These are phyloP conservation scores for Boehmeria nivea DNA, from an alignment of 306 rosid species.

Conservation along the genomic window DNA sequence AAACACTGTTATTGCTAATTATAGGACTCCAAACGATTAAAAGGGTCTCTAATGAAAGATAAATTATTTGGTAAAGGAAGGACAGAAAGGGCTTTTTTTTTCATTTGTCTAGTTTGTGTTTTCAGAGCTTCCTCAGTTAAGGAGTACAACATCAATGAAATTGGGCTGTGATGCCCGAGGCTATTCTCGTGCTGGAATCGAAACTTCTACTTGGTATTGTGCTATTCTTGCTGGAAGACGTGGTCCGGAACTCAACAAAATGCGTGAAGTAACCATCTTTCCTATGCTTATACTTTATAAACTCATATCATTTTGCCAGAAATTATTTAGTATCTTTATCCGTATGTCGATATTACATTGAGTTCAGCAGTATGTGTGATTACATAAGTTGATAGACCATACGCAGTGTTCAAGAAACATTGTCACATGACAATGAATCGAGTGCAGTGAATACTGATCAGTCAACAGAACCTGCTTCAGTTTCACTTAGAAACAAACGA, in stretches of 20 bases:
- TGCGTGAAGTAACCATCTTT: constrained; percentile 77
- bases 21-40: not conserved
- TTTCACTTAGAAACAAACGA: constrained; percentile 49
- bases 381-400: constrained; percentile 54
- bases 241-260: constrained; percentile 60
- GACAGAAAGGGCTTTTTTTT: no score
- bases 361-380: constrained; percentile 27
- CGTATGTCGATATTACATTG: constrained; percentile 12
- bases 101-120: constrained; percentile 11
- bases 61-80: not conserved
- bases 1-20: not conserved
- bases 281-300: not conserved
- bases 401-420: constrained; percentile 68
- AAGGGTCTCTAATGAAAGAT: not conserved
- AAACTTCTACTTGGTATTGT: constrained; percentile 79
- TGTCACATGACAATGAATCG: constrained; percentile 39
- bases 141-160: constrained; percentile 75
- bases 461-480: constrained; percentile 47
- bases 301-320: not conserved
- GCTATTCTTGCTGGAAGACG: constrained; percentile 77
- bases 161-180: constrained; percentile 88
- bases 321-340: not conserved
- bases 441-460: constrained; percentile 49
- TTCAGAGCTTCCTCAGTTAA: constrained; percentile 71
- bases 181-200: constrained; percentile 85